These are phyloP conservation scores for Calcarisporium arbuscula DNA, from an alignment of 2,329 filamentous ascomycete genomes.

Conservation along the genomic window DNA sequence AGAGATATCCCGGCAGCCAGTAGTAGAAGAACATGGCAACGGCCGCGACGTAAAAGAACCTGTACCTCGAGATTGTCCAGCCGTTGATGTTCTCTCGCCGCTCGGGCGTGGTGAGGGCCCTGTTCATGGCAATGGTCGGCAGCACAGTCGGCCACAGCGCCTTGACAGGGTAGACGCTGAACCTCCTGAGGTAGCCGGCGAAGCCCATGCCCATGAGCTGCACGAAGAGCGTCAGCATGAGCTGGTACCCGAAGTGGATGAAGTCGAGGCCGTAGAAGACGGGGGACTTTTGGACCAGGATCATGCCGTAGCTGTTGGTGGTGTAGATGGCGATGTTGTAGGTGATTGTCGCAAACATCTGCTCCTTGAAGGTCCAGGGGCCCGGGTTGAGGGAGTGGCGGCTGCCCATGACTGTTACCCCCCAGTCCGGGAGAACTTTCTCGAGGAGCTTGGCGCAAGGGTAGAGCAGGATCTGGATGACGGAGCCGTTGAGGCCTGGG, in stretches of 20 bases:
- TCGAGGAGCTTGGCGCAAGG: conserved; percentile 40
- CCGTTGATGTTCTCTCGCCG: conserved; percentile 18
- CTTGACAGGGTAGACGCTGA: conserved; percentile 45
- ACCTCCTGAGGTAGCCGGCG: conserved; percentile 42
- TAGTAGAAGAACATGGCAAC: conserved; percentile 44
- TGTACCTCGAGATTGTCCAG: conserved; percentile 36
- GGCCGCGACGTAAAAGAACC: conserved; percentile 38
- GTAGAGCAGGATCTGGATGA: conserved; percentile 41
- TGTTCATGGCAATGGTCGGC: conserved; percentile 40
- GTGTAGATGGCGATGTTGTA: conserved; percentile 43
- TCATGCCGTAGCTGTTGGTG: conserved; percentile 41
- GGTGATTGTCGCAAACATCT: conserved; percentile 54
- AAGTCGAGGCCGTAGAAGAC: conserved; percentile 37
- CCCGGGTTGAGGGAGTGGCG: conserved; percentile 45
- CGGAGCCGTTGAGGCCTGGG: conserved; percentile 23
- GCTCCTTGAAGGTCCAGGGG: conserved; percentile 52
- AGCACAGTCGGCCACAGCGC: conserved; percentile 47
- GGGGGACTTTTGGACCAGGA: conserved; percentile 38
- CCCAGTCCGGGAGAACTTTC: conserved; percentile 36
- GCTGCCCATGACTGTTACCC: conserved; percentile 33
- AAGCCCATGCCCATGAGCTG: conserved; percentile 51
- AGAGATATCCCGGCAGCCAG: conserved; percentile 46
- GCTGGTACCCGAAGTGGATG: conserved; percentile 37
- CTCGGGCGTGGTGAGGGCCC: conserved; percentile 31
- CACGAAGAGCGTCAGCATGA: conserved; percentile 38